Base-by-base conservation (phyloP, 257 asterid species). In the Gynochthodes officinalis region DNA sequence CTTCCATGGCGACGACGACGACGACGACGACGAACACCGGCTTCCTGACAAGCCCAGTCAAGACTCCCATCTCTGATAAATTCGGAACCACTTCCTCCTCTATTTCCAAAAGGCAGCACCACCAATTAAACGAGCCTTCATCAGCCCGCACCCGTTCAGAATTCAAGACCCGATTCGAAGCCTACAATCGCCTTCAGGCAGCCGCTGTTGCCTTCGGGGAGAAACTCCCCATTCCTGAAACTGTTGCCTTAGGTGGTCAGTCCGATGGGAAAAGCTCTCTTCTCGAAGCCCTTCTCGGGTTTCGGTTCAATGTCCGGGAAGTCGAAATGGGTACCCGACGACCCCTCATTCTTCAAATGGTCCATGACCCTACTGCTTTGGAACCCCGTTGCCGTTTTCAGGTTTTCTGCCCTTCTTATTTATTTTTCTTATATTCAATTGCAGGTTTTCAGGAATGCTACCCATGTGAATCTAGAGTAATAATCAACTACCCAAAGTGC, bases 311-410 rank as follows among this genome's bases (percentile, higher is more conserved):
- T 72, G 93, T 93, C 49, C 87, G 98, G 30, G 98, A 93, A 79
- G 98, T 93, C 55, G 98, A 93, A 80, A 93, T 93, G 98, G 98
- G 98, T 30, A 93, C 98, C 42, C 88, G 98, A 39, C 90, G 98
- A 2, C 98, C 98, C 16, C 90, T 93, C 76, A 86, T 93, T 74
- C 73, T 93, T 30, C 98, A 93, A 83, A 93, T 93, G 98, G 80
- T 93, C 50, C 93, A 93, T 64, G 96, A 93, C 23, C 58, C 90
- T 7, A 63, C 82, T n/a, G 95, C 97, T 40, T 75, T 78, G 46
- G 96, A 93, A 42, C 98, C 97, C 8, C 88, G 89, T 19, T 93
- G 96, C 77, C 84, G 97, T 53, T 90, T 93, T 84, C 98, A 92
- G 98, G 98, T 92, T n/a, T n/a, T n/a, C n/a, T n/a, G n/a, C n/a